A percentile compares a stretch with the other conserved stretches of the same genome.
phyloP scores from a whole-genome alignment of 768 basidiomycete genomes.

The Phlebiopsis flavidoalba region DNA sequence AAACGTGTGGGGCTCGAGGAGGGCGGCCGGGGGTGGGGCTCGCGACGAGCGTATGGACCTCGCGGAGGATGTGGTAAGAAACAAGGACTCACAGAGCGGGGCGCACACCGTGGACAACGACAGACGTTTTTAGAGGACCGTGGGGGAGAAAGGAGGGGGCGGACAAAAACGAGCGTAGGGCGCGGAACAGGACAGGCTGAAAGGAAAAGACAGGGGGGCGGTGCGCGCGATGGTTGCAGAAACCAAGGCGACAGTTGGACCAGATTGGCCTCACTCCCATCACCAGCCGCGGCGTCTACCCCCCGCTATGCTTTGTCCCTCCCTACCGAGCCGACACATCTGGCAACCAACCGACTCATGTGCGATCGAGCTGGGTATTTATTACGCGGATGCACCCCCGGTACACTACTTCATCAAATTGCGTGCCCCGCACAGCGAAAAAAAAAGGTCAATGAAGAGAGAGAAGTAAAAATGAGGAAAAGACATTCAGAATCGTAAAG shows the following conservation, averaged over 20 bases:
- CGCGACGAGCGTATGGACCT: not conserved
- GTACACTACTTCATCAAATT: not conserved
- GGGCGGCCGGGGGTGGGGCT: constrained; percentile 14
- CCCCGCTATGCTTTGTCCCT: constrained; percentile 3
- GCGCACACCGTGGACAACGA: not conserved
- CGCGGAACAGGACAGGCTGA: not conserved
- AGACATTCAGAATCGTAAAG: constrained; percentile 3
- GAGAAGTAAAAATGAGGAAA: not conserved
- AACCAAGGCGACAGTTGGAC: constrained; percentile 11
- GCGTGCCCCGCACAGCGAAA: constrained; percentile 4
- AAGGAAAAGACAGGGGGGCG: not conserved
- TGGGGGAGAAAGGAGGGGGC: constrained; percentile 12
- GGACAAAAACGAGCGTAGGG: constrained; percentile 11
- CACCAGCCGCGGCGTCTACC: not conserved
- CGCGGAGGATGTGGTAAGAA: constrained; percentile 5
- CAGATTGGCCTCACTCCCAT: not conserved
- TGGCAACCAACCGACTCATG: not conserved
- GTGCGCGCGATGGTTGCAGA: not conserved
- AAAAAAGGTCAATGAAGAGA: not conserved
- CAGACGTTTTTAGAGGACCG: constrained; percentile 1
- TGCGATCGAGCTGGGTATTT: constrained; percentile 1
- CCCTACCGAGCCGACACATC: not conserved
- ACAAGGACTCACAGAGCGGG: constrained; percentile 15
- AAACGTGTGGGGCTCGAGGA: not conserved
- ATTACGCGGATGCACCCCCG: constrained; percentile 3